phyloP scores from a whole-genome alignment of 352 stramenopile genomes.

The Globisporangium orthogonon region DNA sequence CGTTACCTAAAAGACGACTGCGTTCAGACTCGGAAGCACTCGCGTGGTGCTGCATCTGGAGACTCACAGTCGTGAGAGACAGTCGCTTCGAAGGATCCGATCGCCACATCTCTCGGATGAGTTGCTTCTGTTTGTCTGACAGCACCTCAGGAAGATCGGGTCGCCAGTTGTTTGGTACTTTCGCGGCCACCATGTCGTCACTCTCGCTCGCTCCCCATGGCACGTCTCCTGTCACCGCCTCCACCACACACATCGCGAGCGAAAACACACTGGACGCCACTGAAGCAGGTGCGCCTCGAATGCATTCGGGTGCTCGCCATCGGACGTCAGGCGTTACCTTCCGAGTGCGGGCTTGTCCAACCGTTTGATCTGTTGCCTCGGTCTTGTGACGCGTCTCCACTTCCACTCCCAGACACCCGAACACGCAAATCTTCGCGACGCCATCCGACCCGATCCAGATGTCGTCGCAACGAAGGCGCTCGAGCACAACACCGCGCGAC shows the following conservation, averaged over 20 bases:
- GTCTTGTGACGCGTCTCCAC: neutral
- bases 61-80: neutral
- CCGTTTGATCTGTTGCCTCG: neutral
- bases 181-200: too few relatives aligned
- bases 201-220: neutral
- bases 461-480: neutral
- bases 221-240: slow-evolving; percentile 1
- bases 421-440: slow-evolving; percentile 2
- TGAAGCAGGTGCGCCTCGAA: neutral
- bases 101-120: slow-evolving; percentile 1
- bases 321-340: too few relatives aligned
- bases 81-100: neutral
- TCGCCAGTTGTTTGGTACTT: neutral
- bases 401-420: neutral
- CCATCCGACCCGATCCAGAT: slow-evolving; percentile 4
- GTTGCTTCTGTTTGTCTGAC: neutral
- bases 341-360: too few relatives aligned
- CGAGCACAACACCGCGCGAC: neutral
- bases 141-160: neutral
- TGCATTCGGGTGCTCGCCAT: slow-evolving; percentile 3
- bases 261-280: slow-evolving; percentile 4
- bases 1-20: too few relatives aligned
- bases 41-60: neutral
- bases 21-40: too few relatives aligned
- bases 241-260: slow-evolving; percentile 3